phyloP scores from a whole-genome alignment of 2,329 filamentous ascomycete genomes.

The Tolypocladium cylindrosporum region DNA sequence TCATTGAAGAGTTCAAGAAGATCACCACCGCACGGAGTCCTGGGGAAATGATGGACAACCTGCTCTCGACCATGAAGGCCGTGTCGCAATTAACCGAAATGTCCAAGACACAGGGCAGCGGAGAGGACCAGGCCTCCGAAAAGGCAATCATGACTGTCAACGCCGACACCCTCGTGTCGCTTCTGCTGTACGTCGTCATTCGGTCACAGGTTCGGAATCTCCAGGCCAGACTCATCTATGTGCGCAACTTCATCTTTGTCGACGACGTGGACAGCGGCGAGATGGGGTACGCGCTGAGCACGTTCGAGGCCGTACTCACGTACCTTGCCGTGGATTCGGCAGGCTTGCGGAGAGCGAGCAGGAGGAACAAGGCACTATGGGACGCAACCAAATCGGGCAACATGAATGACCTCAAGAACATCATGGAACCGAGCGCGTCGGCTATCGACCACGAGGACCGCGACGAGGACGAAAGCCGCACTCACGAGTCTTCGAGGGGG shows the following conservation, averaged over 20 bases:
- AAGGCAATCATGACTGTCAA: constrained; percentile 55
- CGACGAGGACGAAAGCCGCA: constrained; percentile 33
- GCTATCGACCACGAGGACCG: constrained; percentile 32
- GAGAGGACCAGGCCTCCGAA: constrained; percentile 29
- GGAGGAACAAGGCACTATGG: constrained; percentile 80
- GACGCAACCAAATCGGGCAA: constrained; percentile 73
- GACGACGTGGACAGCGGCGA: constrained; percentile 96
- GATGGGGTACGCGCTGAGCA: constrained; percentile 91
- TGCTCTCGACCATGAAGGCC: constrained; percentile 73
- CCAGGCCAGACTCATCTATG: constrained; percentile 83
- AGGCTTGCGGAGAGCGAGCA: constrained; percentile 73
- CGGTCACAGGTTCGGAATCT: constrained; percentile 79
- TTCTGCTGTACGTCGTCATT: constrained; percentile 87
- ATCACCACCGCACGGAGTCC: constrained; percentile 69
- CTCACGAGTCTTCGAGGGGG: constrained; percentile 35
- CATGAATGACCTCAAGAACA: constrained; percentile 60
- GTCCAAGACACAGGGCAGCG: constrained; percentile 27
- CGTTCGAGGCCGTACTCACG: constrained; percentile 84
- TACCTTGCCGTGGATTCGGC: constrained; percentile 79
- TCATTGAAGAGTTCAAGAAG: constrained; percentile 82
- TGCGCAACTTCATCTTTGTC: constrained; percentile 94
- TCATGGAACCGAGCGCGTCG: constrained; percentile 63
- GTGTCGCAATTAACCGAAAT: constrained; percentile 59
- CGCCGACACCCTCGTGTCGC: constrained; percentile 85
- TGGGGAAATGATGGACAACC: constrained; percentile 77